Evolutionary conservation across 495 filamentous ascomycete genomes (phyloP).

Genomic region (Podospora pseudopauciseta): DNA sequence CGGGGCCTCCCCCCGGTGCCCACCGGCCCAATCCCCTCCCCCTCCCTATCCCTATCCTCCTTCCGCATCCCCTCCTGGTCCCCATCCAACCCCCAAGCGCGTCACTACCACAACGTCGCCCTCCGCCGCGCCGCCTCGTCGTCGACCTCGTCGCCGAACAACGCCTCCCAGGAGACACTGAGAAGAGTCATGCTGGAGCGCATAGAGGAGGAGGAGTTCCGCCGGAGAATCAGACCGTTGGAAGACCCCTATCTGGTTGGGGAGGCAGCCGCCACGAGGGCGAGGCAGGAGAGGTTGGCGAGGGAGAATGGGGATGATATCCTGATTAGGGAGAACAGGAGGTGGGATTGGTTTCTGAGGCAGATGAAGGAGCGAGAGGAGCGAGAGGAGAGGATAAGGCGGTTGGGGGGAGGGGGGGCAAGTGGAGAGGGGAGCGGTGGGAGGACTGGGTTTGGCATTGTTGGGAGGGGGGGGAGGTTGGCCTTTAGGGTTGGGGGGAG

Average conservation of each 20-base stretch:
- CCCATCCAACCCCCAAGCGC: constrained; percentile 42
- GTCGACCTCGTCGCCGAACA: constrained; percentile 13
- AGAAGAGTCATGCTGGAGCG: constrained; percentile 29
- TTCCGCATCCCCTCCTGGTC: constrained; percentile 47
- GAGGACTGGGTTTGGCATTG: neutral
- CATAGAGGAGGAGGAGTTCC: constrained; percentile 38
- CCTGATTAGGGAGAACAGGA: constrained; percentile 42
- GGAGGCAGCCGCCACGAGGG: constrained; percentile 46
- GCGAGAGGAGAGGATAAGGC: neutral
- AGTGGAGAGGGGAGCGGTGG: neutral
- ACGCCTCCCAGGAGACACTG: constrained; percentile 20
- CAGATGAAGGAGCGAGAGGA: neutral
- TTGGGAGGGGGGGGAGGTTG: neutral
- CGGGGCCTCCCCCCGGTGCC: constrained; percentile 41
- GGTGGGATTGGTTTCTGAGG: constrained; percentile 45
- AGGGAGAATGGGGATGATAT: constrained; percentile 45
- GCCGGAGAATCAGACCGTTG: constrained; percentile 38
- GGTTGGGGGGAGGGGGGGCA: neutral
- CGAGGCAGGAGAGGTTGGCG: constrained; percentile 43
- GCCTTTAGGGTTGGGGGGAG: neutral
- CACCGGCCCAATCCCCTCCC: constrained; percentile 24
- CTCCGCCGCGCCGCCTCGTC: constrained; percentile 42
- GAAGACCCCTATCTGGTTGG: constrained; percentile 54
- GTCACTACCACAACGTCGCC: constrained; percentile 49
- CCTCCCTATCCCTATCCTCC: constrained; percentile 34